phyloP scores from a whole-genome alignment of 305 asterid genomes.

The Fraxinus greggii region DNA sequence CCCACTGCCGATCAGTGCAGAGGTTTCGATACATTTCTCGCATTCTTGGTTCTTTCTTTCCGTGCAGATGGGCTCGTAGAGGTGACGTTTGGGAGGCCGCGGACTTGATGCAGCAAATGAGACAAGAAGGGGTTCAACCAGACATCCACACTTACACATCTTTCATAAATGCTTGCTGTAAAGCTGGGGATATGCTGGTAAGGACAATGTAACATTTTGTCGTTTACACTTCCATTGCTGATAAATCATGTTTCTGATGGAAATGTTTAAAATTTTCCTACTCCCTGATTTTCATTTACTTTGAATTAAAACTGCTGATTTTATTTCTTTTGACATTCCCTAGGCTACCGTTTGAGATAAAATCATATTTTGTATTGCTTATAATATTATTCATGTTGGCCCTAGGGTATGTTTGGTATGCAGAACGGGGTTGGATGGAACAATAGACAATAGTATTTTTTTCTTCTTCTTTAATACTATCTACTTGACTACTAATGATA shows the following conservation, averaged over 20 bases:
- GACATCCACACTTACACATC: constrained; percentile 97
- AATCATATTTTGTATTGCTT: neutral
- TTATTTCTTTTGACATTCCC: neutral
- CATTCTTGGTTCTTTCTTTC: constrained; percentile 9
- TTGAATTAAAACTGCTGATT: neutral
- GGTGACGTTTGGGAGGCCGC: constrained; percentile 99
- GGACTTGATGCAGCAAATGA: constrained; percentile 98
- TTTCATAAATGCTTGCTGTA: constrained; percentile 87
- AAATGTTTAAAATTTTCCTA: neutral
- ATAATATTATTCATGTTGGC: neutral
- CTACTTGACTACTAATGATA: neutral
- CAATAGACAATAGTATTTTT: neutral
- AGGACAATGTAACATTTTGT: constrained; percentile 1
- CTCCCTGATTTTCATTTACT: neutral
- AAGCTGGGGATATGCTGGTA: constrained; percentile 98
- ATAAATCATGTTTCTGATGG: neutral
- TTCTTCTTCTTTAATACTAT: neutral
- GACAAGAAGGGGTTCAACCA: constrained; percentile 83
- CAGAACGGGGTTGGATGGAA: neutral
- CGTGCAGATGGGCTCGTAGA: constrained; percentile 92
- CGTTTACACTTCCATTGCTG: neutral
- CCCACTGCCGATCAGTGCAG: neutral
- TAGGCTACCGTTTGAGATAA: neutral
- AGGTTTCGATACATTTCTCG: neutral
- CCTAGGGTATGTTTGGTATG: neutral